Evolutionary conservation across 1,284 basidiomycete genomes (phyloP).

Genomic region (Cryptococcus depauperatus): DNA sequence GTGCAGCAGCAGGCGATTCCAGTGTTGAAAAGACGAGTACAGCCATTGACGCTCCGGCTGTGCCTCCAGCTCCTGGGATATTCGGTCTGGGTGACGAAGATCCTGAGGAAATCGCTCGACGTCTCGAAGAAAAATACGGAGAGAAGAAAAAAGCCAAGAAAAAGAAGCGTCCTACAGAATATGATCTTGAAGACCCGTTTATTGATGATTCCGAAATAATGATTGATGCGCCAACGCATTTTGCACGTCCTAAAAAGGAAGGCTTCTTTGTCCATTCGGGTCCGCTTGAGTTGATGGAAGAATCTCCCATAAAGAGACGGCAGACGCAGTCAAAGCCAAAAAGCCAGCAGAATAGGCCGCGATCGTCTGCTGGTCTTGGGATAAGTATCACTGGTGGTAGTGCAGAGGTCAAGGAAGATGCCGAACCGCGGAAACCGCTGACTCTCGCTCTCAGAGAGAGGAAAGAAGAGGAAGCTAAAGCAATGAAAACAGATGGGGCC

Average conservation of each 20-base stretch:
- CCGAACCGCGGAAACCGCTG: background rate
- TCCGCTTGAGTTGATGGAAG: constrained; percentile 61
- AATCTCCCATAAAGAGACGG: constrained; percentile 5
- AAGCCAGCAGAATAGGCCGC: too few relatives aligned
- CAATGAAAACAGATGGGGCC: background rate
- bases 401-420: too few relatives aligned
- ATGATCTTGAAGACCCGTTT: constrained; percentile 86
- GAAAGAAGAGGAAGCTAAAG: background rate
- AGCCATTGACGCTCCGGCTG: constrained; percentile 6
- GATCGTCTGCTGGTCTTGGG: too few relatives aligned
- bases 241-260: constrained; percentile 86
- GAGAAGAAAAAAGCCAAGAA: constrained; percentile 17
- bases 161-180: constrained; percentile 58
- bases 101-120: constrained; percentile 27
- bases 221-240: constrained; percentile 80
- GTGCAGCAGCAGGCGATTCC: background rate
- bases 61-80: constrained; percentile 3
- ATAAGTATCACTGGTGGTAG: too few relatives aligned
- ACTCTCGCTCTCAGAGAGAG: background rate
- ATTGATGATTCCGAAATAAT: constrained; percentile 94
- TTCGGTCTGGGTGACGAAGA: constrained; percentile 13
- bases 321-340: too few relatives aligned
- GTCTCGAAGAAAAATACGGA: constrained; percentile 32
- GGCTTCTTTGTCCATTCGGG: constrained; percentile 89
- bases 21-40: background rate